Conservation (phyloP, 2,329 filamentous ascomycete species). For the Aspergillus pseudoviridinutans region DNA sequence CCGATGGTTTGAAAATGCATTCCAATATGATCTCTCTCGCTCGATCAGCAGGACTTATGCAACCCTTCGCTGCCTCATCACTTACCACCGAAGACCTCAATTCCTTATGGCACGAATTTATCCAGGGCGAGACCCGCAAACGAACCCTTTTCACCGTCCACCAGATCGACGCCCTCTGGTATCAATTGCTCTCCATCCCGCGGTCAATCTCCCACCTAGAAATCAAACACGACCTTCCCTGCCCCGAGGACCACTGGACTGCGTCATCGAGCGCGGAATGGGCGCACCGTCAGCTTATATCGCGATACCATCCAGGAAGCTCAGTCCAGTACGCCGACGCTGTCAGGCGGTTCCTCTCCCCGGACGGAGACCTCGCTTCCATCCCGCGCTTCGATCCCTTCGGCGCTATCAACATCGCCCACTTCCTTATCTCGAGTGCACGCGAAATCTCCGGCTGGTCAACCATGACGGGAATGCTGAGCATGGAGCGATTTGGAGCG, state of each 20-base stretch:
- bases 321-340: conserved; percentile 34
- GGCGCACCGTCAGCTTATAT: too few species aligned
- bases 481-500: conserved; percentile 37
- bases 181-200: conserved; percentile 8
- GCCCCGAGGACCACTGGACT: conserved; percentile 36
- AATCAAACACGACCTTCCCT: conserved; percentile 44
- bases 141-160: too few species aligned
- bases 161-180: too few species aligned
- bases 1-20: too few species aligned
- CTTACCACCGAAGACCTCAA: too few species aligned
- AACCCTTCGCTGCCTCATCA: too few species aligned
- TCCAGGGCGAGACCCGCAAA: too few species aligned
- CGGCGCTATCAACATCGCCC: conserved; percentile 41
- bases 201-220: conserved; percentile 35
- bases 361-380: conserved; percentile 20
- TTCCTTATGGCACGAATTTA: too few species aligned
- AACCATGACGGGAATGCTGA: conserved; percentile 41
- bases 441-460: conserved; percentile 43
- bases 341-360: conserved; percentile 36
- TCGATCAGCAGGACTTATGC: too few species aligned
- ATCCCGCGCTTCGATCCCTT: conserved; percentile 39
- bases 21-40: too few species aligned
- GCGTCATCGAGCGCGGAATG: conserved; percentile 27
- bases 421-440: conserved; percentile 41
- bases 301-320: too few species aligned